Percentiles rank a stretch among this genome's conserved stretches.
Conservation (phyloP, 73 alveolate genomes). For the Blepharisma stoltei region DNA sequence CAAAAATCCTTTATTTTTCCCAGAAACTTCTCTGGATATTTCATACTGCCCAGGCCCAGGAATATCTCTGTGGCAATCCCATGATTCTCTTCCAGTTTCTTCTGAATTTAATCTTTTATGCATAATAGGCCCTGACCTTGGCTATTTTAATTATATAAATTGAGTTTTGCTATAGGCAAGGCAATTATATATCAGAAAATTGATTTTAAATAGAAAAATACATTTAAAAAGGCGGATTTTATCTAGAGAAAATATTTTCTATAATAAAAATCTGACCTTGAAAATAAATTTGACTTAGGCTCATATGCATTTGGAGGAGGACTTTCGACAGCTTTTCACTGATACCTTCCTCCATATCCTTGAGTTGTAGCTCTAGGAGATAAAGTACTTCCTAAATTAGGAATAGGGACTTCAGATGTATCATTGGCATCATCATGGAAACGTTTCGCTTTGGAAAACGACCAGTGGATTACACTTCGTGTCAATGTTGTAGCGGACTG, state of each 20-base stretch:
- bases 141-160: no score
- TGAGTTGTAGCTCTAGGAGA: neutral
- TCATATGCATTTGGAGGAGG: neutral
- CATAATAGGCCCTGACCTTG: neutral
- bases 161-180: no score
- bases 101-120: neutral
- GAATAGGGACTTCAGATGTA: neutral
- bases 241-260: no score
- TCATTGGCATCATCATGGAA: neutral
- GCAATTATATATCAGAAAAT: no score
- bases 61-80: neutral
- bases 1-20: neutral
- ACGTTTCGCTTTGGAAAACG: neutral
- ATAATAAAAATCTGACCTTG: no score
- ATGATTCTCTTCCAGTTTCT: neutral
- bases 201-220: no score
- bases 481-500: neutral
- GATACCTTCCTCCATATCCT: neutral
- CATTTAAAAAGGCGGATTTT: no score
- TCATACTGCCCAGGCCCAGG: constrained; percentile 7
- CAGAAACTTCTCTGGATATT: neutral
- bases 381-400: neutral
- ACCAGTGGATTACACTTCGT: neutral
- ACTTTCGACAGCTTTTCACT: neutral
- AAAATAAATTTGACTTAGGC: neutral